phyloP scores from a whole-genome alignment of 768 basidiomycete genomes.

The Lepiota venenata region DNA sequence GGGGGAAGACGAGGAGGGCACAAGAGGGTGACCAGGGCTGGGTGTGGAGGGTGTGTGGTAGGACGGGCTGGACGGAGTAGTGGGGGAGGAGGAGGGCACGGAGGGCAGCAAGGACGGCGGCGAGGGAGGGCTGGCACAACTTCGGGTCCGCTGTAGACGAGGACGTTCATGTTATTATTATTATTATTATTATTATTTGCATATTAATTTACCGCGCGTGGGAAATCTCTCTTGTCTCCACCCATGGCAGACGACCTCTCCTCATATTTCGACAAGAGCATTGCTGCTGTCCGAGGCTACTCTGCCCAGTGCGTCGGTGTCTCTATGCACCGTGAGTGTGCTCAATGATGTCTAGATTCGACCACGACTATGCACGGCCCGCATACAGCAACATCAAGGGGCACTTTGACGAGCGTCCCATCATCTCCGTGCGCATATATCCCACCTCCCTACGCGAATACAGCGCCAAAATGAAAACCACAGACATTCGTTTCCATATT shows the following conservation, averaged over 20 bases:
- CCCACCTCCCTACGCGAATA: too few relatives aligned
- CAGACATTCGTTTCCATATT: slow-evolving; percentile 10
- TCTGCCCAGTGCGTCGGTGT: background rate
- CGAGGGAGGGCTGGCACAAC: slow-evolving; percentile 14
- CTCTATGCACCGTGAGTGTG: too few relatives aligned
- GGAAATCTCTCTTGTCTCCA: background rate
- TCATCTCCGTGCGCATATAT: slow-evolving; percentile 1
- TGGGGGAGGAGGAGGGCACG: slow-evolving; percentile 9
- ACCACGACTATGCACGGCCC: slow-evolving; percentile 6
- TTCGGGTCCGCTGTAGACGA: slow-evolving; percentile 17
- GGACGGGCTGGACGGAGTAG: slow-evolving; percentile 14
- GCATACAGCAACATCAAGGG: slow-evolving; percentile 5
- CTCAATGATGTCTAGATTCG: background rate
- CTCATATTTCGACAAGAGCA: slow-evolving; percentile 3
- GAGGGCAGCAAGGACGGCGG: slow-evolving; percentile 12
- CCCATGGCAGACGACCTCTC: background rate
- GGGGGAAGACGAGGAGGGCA: slow-evolving; percentile 16
- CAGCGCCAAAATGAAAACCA: background rate
- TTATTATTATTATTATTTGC: background rate
- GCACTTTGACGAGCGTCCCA: slow-evolving; percentile 6
- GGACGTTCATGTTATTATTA: slow-evolving; percentile 13
- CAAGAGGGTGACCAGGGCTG: slow-evolving; percentile 16
- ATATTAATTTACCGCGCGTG: background rate
- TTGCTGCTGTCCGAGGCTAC: background rate
- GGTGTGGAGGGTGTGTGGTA: slow-evolving; percentile 10